Conservation (phyloP, 2,329 filamentous ascomycete species). For the Coniochaeta hoffmannii region DNA sequence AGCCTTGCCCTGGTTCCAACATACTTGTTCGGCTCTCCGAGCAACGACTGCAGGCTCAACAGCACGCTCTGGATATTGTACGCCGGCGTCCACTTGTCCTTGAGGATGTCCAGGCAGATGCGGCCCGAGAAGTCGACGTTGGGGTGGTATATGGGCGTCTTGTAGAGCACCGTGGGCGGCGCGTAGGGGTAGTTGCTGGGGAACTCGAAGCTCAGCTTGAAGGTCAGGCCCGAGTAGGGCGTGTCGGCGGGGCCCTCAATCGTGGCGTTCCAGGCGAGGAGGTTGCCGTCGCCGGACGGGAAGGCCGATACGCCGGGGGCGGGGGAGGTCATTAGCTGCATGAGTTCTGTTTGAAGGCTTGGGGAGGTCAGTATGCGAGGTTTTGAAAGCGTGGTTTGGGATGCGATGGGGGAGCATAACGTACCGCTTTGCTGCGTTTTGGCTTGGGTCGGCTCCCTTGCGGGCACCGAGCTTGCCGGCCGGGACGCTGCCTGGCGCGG, state of each 20-base stretch:
- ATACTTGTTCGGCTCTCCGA: constrained; percentile 98
- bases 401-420: constrained; percentile 10
- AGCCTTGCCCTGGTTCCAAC: constrained; percentile 22
- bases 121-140: constrained; percentile 96
- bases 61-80: constrained; percentile 95
- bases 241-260: constrained; percentile 88
- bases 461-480: constrained; percentile 56
- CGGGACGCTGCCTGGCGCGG: constrained; percentile 54
- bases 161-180: constrained; percentile 88
- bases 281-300: constrained; percentile 80
- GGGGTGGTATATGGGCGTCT: constrained; percentile 97
- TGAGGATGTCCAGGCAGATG: constrained; percentile 96
- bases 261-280: constrained; percentile 88
- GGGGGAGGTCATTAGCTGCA: constrained; percentile 95
- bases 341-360: constrained; percentile 93
- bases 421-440: constrained; percentile 74
- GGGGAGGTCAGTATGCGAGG: neutral
- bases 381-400: neutral
- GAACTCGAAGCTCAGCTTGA: constrained; percentile 91
- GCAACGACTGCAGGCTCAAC: constrained; percentile 85
- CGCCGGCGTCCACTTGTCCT: constrained; percentile 98
- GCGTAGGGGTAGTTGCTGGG: constrained; percentile 89
- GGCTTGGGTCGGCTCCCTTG: constrained; percentile 52
- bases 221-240: constrained; percentile 77
- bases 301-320: constrained; percentile 94